Evolutionary conservation across 345 rosid species (phyloP), one percentile per base, ranked within the genome.

Genomic region (thale cress (Arabidopsis thaliana)): DNA sequence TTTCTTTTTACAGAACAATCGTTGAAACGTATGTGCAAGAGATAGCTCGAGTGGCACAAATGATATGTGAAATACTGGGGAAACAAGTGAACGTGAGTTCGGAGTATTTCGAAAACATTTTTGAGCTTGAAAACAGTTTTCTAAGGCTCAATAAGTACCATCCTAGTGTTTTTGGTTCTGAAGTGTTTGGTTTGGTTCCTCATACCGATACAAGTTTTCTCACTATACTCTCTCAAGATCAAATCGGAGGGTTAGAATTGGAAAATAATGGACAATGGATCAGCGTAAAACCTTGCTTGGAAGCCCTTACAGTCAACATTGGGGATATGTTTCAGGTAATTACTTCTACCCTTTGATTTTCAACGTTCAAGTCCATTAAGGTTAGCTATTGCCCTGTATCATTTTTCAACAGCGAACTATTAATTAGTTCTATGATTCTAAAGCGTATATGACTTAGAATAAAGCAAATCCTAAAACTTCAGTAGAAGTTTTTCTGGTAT

Each of bases 261-360:
- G 40, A 64, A 59, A 87, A 79, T 66, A 78, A 84, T 67, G 96
- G 88, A 34, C 79, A 61, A 62, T 93, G 98, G 97, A 28, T 85
- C 46, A 64, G 71, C 13, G 88, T 89, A 76, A 83, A 75, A 73
- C 95, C 98, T 9, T 82, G 77, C 61, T 85, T 86, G 2, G 65
- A 86, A 5, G 88, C 88, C 62, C 77, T 93, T 23, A 72, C 84
- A 3, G 78, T 93, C 66, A 89, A 89, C 79, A 68, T 86, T 4
- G 98, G 98, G 1, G 98, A 93, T 77, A 70, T 93, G 53, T 89
- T 86, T 79, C 91, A 92, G 92, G 96, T 87, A 82, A 67, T 16
- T 16, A 16, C 53, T 67, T 73, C 28, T 57, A 25, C 20, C 58
- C 28, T 11, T 64, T 37, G 25, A 28, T 24, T 25, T 32, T 34